Evolutionary conservation across 164 flowering plant genomes (phyloP).

Genomic region (Litsea cubeba): DNA sequence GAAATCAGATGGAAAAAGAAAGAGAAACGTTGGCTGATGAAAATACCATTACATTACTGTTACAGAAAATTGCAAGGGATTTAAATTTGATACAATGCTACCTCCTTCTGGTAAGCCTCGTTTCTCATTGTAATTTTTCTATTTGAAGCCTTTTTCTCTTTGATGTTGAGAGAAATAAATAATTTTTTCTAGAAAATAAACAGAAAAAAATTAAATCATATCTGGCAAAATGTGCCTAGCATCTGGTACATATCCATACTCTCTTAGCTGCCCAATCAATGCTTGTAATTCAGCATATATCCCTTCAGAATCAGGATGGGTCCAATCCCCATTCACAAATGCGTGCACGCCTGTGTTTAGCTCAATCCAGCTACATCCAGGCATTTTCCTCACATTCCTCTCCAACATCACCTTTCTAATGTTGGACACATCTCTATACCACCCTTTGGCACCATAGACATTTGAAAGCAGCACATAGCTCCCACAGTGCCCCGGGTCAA

Average conservation of each 20-base stretch:
- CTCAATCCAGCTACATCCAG: constrained; percentile 84
- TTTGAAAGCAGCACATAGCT: constrained; percentile 69
- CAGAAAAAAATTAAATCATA: not conserved
- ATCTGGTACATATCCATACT: constrained; percentile 27
- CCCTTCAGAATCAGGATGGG: constrained; percentile 37
- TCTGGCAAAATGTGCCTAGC: not conserved
- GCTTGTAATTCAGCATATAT: constrained; percentile 38
- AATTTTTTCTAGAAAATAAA: not conserved
- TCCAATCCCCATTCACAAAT: constrained; percentile 46
- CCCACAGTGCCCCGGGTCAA: constrained; percentile 65
- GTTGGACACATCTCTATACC: constrained; percentile 48
- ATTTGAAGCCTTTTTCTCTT: no score
- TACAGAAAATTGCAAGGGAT: no score
- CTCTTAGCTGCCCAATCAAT: constrained; percentile 35
- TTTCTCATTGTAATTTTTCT: no score
- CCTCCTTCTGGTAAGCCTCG: not conserved
- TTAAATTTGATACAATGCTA: not conserved
- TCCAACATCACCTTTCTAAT: constrained; percentile 50
- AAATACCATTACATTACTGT: no score
- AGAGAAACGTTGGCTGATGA: no score
- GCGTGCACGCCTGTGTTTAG: constrained; percentile 47
- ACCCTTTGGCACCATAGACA: constrained; percentile 49
- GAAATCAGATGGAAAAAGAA: no score
- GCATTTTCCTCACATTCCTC: constrained; percentile 49
- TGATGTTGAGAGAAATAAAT: no score